A percentile compares a stretch with the other conserved stretches of the same genome.
Conservation (phyloP, 106 monocot species). For the Dioscorea zingiberensis region DNA sequence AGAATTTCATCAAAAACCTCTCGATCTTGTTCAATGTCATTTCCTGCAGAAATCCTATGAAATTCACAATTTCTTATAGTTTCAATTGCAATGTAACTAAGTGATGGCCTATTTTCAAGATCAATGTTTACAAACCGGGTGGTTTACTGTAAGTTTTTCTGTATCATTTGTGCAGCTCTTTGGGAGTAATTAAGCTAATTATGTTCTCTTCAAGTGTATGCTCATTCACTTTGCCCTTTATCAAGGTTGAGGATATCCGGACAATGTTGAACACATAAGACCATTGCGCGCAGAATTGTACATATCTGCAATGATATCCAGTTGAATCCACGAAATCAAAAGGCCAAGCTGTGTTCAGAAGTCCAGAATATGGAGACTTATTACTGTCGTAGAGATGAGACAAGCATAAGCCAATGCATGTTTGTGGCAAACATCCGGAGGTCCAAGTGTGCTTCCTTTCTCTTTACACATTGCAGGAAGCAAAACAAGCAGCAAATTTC, state of each 20-base stretch:
- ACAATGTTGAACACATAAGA: conserved; percentile 21
- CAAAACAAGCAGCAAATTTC: not conserved
- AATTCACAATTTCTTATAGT: not conserved
- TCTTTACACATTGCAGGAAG: not conserved
- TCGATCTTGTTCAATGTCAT: not conserved
- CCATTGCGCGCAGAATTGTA: conserved; percentile 11
- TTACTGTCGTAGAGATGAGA: not conserved
- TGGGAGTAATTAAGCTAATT: too few relatives aligned
- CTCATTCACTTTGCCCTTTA: conserved; percentile 1
- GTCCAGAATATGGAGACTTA: not conserved
- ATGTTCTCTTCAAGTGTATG: too few relatives aligned
- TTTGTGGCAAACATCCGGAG: not conserved
- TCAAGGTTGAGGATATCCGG: conserved; percentile 6
- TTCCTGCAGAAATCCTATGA: not conserved
- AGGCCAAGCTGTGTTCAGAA: not conserved
- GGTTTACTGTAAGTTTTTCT: too few relatives aligned
- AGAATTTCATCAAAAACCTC: not conserved
- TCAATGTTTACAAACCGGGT: too few relatives aligned
- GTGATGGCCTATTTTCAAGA: too few relatives aligned
- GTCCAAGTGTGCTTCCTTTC: not conserved
- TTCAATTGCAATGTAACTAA: too few relatives aligned
- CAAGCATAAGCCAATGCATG: not conserved
- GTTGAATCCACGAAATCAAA: not conserved
- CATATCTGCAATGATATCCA: not conserved
- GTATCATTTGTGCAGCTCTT: not conserved